Evolutionary conservation across 352 stramenopile species (phyloP), one percentile per base, ranked within the genome.

Genomic region (Phytopythium kandeliae): DNA sequence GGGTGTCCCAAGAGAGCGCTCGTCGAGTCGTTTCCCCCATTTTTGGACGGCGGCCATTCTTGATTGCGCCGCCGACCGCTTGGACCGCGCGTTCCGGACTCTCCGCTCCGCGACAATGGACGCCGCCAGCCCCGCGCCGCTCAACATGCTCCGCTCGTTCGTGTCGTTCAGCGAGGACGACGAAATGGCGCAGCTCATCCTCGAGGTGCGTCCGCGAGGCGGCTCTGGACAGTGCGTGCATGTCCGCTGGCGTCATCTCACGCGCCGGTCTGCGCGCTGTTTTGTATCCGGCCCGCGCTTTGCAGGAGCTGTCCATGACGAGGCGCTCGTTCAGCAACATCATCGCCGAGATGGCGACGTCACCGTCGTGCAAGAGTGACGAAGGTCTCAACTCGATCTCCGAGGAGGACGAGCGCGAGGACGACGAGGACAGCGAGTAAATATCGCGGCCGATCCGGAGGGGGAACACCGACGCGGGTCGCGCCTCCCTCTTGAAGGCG

Each of bases 111-210:
- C 2, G 25, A 47, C 26, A 16, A 85, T 85, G 74, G 65, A 83
- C 37, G 65, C 38, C 45, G 21, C 61, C 46, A 62, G 47, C 37
- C 46, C 44, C 60, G 51, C 55, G 35, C 69, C 58, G 22, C 28
- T 64, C 26, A 70, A 76, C 51, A 65, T 77, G 66, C 65, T 90
- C 30, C 76, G 74, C 65, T 85, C 68, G 61, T 90, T 90, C 61
- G 72, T 90, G 54, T 76, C 72, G 28, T 62, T 88, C 33, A 65
- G 55, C 26, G 72, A 76, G 37, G 70, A 88, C 60, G 79, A 90
- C 62, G 79, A 90, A 59, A 70, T 88, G 67, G 66, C 75, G 52
- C 78, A 87, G 62, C 51, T 85, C 34, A 86, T 89, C 51, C 78
- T 87, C 47, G 75, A 89, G 74, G 77, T 88, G 55, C 34, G 62